Conservation (phyloP, 208 protist species). For the Leptomonas pyrrhocoris region DNA sequence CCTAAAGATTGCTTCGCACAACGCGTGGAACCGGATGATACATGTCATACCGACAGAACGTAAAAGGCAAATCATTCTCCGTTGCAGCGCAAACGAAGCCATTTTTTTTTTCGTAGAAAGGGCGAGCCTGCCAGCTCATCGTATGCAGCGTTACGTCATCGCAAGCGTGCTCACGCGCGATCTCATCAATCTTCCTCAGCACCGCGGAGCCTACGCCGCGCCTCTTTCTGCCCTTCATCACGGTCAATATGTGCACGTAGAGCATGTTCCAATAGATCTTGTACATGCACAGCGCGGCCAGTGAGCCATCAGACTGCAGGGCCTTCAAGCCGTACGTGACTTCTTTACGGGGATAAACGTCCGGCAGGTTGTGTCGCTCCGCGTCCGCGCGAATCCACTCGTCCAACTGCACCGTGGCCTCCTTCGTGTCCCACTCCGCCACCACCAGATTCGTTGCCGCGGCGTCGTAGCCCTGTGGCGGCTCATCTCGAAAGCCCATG, state of each 20-base stretch:
- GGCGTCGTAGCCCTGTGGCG: not conserved
- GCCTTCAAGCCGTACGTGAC: constrained; percentile 12
- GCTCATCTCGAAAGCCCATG: not conserved
- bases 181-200: constrained; percentile 18
- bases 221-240: not conserved
- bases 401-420: not conserved
- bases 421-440: not conserved
- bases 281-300: constrained; percentile 20
- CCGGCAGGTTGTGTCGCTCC: not conserved
- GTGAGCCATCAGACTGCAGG: constrained; percentile 1
- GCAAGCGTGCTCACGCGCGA: constrained; percentile 21
- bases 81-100: constrained; percentile 22
- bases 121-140: constrained; percentile 38
- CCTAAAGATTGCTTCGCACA: not conserved
- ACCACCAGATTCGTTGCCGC: constrained; percentile 5
- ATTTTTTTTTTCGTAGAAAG: constrained; percentile 32
- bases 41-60: not conserved
- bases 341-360: constrained; percentile 5
- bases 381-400: constrained; percentile 14
- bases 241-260: constrained; percentile 20
- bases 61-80: constrained; percentile 12
- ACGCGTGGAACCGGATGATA: not conserved
- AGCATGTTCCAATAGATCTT: constrained; percentile 23
- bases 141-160: constrained; percentile 25
- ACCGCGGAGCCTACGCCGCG: constrained; percentile 20